Base-by-base conservation (phyloP, 192 early-diverging fungal species). In the Chytriomyces sp. region DNA sequence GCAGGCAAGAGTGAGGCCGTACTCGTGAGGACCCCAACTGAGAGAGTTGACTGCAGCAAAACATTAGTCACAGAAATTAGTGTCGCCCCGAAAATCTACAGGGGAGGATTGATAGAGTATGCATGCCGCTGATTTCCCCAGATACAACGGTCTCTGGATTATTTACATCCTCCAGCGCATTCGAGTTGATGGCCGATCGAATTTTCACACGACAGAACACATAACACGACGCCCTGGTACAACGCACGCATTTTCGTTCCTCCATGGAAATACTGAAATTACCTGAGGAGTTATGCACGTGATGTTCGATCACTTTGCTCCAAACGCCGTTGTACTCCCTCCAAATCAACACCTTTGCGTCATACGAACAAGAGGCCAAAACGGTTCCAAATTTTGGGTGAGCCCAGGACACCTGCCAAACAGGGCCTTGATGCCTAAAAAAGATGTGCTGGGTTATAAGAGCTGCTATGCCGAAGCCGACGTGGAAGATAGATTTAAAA, bases 361-460 rank as follows among this genome's bases (percentile, higher is more conserved):
- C 98, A 81, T 98, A 98, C 20, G 95, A 94, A 82, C 95, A 97
- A 26, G 95, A 97, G 16, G 98, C 98, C 23, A 99, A 85, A 53
- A 99, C 92, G 77, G 86, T 92, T 62, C 97, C 97, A 85, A 94
- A 99, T 82, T 97, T 97, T 50, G 98, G 98, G 79, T 99, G 98
- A 13, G 97, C 96, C 98, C 98, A 99, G 18, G 95, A 87, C 24
- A 99, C 93, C 80, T 97, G 96, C 98, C 98, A 99, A n/a, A 99
- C 97, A 5, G 98, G 98, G 24, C 96, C 97, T 61, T 94, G 91
- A 81, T 99, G 97, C 47, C 93, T 96, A 67, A 44, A 18, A 48
- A 6, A 13, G 6, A 50, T 26, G 26, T 28, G 53, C 20, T 16
- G 18, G 65, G 9, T 20, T 49, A n/a, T n/a, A 16, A 28, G 13